phyloP scores from a whole-genome alignment of 2,329 filamentous ascomycete species.

The Nemania bipapillata region DNA sequence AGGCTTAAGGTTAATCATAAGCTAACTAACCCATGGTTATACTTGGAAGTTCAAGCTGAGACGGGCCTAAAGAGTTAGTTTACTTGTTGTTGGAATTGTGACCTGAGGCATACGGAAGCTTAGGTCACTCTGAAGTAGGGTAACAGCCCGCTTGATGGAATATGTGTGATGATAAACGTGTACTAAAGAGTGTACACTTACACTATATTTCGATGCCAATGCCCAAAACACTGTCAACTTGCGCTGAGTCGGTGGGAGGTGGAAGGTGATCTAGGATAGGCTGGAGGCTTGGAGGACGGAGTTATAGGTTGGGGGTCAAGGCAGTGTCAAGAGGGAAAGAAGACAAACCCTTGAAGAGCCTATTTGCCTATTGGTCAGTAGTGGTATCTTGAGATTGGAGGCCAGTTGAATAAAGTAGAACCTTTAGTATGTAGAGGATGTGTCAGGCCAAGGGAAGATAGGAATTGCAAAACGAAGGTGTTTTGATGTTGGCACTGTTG shows the following conservation, averaged over 20 bases:
- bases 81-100: too few relatives aligned
- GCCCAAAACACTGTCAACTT: not conserved
- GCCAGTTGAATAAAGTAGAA: not conserved
- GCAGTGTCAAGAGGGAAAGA: not conserved
- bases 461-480: not conserved
- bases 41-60: not conserved
- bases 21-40: not conserved
- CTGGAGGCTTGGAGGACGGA: not conserved
- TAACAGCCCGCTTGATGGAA: too few relatives aligned
- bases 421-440: not conserved
- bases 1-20: not conserved
- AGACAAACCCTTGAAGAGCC: not conserved
- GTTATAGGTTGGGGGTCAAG: not conserved
- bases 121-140: too few relatives aligned
- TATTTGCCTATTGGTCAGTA: not conserved
- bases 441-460: not conserved
- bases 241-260: not conserved
- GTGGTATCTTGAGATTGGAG: not conserved
- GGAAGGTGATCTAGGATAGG: not conserved
- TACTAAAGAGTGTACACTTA: not conserved
- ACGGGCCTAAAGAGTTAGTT: not conserved
- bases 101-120: not conserved
- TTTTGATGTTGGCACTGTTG: not conserved
- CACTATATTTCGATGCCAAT: not conserved
- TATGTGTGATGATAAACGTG: not conserved